These are phyloP conservation scores for Schoenoplectus tabernaemontani DNA, from an alignment of 202 grass and related monocot species.

Conservation along the genomic window DNA sequence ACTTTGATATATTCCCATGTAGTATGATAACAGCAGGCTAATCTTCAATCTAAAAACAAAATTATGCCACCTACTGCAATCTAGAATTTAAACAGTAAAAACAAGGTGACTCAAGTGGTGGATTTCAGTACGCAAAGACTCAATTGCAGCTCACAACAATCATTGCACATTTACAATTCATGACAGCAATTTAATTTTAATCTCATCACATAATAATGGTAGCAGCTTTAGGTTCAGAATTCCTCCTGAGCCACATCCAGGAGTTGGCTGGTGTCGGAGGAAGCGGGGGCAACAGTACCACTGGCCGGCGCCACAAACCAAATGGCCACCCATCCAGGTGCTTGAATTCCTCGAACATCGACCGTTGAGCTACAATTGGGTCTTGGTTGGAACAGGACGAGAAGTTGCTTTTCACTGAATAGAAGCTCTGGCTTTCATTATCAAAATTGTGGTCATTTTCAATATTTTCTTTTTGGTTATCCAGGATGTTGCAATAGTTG, in stretches of 20 bases:
- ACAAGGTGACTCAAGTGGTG: too few species aligned
- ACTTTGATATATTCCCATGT: too few species aligned
- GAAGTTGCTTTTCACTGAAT: conserved; percentile 81
- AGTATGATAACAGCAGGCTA: too few species aligned
- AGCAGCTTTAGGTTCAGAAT: not conserved
- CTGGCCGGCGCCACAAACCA: conserved; percentile 51
- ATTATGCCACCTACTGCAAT: too few species aligned
- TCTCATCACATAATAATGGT: not conserved
- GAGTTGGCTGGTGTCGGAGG: conserved; percentile 60
- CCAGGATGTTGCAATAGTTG: not conserved
- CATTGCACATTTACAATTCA: too few species aligned
- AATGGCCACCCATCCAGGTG: conserved; percentile 88
- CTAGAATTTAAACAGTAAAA: too few species aligned
- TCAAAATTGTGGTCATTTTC: conserved; percentile 14
- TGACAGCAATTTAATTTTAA: too few species aligned
- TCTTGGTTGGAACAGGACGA: conserved; percentile 52
- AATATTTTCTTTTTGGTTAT: not conserved
- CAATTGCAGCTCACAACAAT: too few species aligned
- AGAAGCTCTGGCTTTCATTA: conserved; percentile 59
- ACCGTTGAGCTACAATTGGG: conserved; percentile 19
- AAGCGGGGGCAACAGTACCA: conserved; percentile 50
- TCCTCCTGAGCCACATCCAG: conserved; percentile 76
- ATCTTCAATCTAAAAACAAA: too few species aligned
- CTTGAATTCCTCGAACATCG: conserved; percentile 36
- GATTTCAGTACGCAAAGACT: too few species aligned